Base-by-base conservation (phyloP, 169 alveolate species). In the Fabrea salina region DNA sequence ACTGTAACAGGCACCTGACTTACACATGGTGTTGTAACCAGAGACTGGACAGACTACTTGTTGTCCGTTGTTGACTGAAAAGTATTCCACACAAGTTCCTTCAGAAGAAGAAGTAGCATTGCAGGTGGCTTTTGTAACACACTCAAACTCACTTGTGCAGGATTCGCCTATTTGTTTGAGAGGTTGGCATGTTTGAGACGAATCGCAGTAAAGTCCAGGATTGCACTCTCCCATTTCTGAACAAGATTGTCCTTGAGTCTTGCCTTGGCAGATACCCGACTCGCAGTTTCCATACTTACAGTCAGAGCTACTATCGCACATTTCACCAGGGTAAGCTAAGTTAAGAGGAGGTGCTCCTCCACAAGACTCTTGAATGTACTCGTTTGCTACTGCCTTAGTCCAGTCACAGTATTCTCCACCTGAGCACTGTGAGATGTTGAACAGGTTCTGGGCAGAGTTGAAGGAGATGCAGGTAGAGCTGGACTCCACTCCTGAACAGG, bases 151-250 rank as follows among this genome's bases (percentile, higher is more conserved):
- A 19, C 43, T 32, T 32, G 57, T 35, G 41, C 75, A 64, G 27
- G 57, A 51, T 64, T 64, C 54, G 0, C 54, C 50, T 3, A 64
- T 5, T 35, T 19, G 16, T 6, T 39, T 32, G 4, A 8, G 75
- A 16, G 75, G 57, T 30, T 64, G 75, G 39, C 75, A 64, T 5
- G 75, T n/a, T 25, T 27, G 25, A 40, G 0, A 19, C 19, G 16
- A 19, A 19, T 40, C 75, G 19, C 75, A 64, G 54, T 64, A 64
- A 64, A 64, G 75, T 5, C 75, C 75, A 19, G 39, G 47, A 41
- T 64, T 64, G 32, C 75, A 64, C 13, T 33, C 25, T 32, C 33
- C 19, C 19, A 19, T 41, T 3, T 19, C 27, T 37, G 75, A 0
- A 35, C 75, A 64, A 19, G 13, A n/a, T 54, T 54, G 11, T 7